These are phyloP conservation scores for Hippophae rhamnoides DNA, from an alignment of 306 rosid genomes.

Conservation along the genomic window DNA sequence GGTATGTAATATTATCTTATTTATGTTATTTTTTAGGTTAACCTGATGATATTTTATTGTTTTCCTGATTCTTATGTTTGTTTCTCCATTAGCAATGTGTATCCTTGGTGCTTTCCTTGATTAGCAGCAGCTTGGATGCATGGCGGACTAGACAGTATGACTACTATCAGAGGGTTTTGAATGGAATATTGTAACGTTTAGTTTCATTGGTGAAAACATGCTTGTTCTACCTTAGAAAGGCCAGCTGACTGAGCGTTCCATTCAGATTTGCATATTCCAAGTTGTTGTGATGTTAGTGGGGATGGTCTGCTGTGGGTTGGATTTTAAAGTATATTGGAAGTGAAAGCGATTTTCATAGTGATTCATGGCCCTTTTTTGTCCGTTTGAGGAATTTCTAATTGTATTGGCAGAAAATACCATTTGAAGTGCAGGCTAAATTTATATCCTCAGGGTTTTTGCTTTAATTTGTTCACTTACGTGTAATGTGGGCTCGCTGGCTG, in stretches of 20 bases:
- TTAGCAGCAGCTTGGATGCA: constrained; percentile 97
- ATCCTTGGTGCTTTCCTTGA: constrained; percentile 89
- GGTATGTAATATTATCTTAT: constrained; percentile 31
- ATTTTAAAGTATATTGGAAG: constrained; percentile 23
- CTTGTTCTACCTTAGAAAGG: constrained; percentile 27
- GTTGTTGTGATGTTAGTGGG: constrained; percentile 15
- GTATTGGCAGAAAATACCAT: constrained; percentile 16
- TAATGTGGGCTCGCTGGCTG: constrained; percentile 26
- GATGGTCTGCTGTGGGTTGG: constrained; percentile 30
- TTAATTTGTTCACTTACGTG: constrained; percentile 21
- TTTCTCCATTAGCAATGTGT: constrained; percentile 77
- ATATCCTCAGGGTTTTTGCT: constrained; percentile 18
- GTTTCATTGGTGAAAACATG: constrained; percentile 23
- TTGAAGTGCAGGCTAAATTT: constrained; percentile 22
- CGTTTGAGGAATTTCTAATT: constrained; percentile 27
- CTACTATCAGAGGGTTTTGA: constrained; percentile 92
- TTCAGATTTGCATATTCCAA: constrained; percentile 15
- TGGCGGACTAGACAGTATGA: constrained; percentile 99
- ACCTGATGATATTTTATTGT: constrained; percentile 1
- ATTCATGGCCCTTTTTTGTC: constrained; percentile 29
- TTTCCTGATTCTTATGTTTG: constrained; percentile 7
- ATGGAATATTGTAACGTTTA: constrained; percentile 76
- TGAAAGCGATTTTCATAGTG: constrained; percentile 20
- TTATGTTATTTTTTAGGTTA: neutral
- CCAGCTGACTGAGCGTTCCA: constrained; percentile 19